Conservation (phyloP, 2,329 filamentous ascomycete genomes). For the Talaromyces pinophilus region DNA sequence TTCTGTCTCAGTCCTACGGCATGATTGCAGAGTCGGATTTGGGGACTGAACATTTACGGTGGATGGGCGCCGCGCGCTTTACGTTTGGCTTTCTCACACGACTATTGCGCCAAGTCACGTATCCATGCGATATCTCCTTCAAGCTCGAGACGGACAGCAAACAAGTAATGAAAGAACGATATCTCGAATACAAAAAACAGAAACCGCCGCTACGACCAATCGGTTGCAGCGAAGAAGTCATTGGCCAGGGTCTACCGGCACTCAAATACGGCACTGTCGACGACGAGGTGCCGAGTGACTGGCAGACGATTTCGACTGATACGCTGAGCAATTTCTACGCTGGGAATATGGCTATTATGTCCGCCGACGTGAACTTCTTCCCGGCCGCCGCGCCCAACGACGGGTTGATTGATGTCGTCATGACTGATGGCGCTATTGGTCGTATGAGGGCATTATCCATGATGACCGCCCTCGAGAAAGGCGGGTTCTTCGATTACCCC, state of each 20-base stretch:
- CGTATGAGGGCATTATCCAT: slow-evolving; percentile 67
- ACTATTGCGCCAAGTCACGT: slow-evolving; percentile 72
- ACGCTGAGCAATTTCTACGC: slow-evolving; percentile 90
- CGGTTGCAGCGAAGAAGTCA: slow-evolving; percentile 42
- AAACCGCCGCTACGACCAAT: slow-evolving; percentile 26
- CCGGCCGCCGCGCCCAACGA: slow-evolving; percentile 77
- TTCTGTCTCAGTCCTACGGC: slow-evolving; percentile 86
- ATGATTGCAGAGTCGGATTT: slow-evolving; percentile 89
- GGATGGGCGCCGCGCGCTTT: slow-evolving; percentile 88
- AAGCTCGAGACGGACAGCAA: slow-evolving; percentile 82
- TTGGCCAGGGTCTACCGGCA: slow-evolving; percentile 63
- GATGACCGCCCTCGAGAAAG: slow-evolving; percentile 69
- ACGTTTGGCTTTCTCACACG: slow-evolving; percentile 80
- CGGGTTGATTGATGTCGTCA: slow-evolving; percentile 81
- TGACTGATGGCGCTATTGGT: slow-evolving; percentile 73
- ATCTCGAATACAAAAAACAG: slow-evolving; percentile 54
- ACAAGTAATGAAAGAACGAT: slow-evolving; percentile 70
- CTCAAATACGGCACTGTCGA: slow-evolving; percentile 78
- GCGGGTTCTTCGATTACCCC: slow-evolving; percentile 75
- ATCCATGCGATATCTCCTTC: slow-evolving; percentile 85
- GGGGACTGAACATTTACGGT: slow-evolving; percentile 84
- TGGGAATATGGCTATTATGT: slow-evolving; percentile 94
- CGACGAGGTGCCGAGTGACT: slow-evolving; percentile 73
- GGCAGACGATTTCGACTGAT: slow-evolving; percentile 72
- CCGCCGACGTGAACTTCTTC: slow-evolving; percentile 81